Base-by-base conservation (phyloP, 192 early-diverging fungal genomes). In the Coemansia sp. region DNA sequence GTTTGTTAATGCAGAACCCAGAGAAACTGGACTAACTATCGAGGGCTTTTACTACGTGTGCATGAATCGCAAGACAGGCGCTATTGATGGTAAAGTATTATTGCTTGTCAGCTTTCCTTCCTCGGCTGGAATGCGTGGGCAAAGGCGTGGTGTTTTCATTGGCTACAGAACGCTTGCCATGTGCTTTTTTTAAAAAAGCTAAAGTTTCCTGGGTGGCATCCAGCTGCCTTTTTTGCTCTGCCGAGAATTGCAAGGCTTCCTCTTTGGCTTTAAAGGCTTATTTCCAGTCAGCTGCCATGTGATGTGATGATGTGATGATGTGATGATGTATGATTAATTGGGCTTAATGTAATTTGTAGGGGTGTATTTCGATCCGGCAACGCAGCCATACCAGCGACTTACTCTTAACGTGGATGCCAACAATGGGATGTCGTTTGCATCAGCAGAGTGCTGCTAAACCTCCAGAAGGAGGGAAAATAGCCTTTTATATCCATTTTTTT, bases 21-120 rank as follows among this genome's bases (percentile, higher is more conserved):
- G 66, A 51, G 79, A 81, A n/a, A 74, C 69, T 12, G 78, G 80
- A 28, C 62, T 87, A 53, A 83, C 83, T 49, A 87, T 87, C 59
- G 79, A 80, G 28, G 85, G 85, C 15, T 87, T 87, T 45, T 87
- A 87, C 63, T 87, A 87, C 50, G 69, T 87, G 31, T 83, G 83
- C 56, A 83, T 87, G 77, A 60, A 79, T 43, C 78, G 83, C 5
- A 58, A 57, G 18, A 82, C 83, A 37, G 85, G 85, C 4, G 53
- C 43, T 18, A 74, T 87, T 19, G 82, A 83, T 52, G 85, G 85
- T 65, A 75, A 31, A 45, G 0, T 26, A 3, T 26, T 33, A 18
- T 42, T 18, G 41, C 15, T n/a, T n/a, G n/a, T n/a, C n/a, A n/a
- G n/a, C n/a, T n/a, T 11, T 40, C 39, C 6, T 2, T 6, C 2